Percentiles rank a stretch among this genome's conserved stretches.
Evolutionary conservation across 176 grass and related monocot genomes (phyloP).

Genomic region (Oryza officinalis): DNA sequence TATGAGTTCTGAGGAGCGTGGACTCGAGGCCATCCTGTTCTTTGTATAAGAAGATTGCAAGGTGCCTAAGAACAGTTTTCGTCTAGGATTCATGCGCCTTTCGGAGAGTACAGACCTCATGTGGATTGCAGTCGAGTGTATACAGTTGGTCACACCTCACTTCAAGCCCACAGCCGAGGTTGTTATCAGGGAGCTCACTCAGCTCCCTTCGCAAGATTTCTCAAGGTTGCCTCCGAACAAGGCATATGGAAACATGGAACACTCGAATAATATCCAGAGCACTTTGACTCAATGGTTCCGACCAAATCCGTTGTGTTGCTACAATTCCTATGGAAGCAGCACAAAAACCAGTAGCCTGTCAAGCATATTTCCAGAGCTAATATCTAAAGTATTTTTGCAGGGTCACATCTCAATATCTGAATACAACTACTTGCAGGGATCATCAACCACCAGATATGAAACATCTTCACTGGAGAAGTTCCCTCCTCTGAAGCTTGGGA

Average conservation of each 20-base stretch:
- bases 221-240: neutral
- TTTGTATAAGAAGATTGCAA: slow-evolving; percentile 1
- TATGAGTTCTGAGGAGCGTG: neutral
- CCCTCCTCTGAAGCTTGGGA: neutral
- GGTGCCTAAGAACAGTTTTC: neutral
- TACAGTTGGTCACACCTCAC: slow-evolving; percentile 8
- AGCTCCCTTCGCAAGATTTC: slow-evolving; percentile 21
- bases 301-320: neutral
- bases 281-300: neutral
- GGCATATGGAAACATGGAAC: neutral
- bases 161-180: neutral
- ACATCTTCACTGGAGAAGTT: neutral
- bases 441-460: neutral
- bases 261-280: neutral
- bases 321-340: neutral
- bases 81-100: neutral
- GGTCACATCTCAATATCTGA: neutral
- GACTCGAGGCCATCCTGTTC: neutral
- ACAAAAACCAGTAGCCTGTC: neutral
- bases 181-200: neutral
- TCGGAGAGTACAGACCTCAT: neutral
- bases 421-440: neutral
- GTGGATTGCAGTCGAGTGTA: neutral
- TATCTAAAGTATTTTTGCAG: neutral
- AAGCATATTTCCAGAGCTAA: neutral